Evolutionary conservation across 2,329 filamentous ascomycete genomes (phyloP), one percentile per base, ranked within the genome.

Genomic region (Sarocladium strictum): DNA sequence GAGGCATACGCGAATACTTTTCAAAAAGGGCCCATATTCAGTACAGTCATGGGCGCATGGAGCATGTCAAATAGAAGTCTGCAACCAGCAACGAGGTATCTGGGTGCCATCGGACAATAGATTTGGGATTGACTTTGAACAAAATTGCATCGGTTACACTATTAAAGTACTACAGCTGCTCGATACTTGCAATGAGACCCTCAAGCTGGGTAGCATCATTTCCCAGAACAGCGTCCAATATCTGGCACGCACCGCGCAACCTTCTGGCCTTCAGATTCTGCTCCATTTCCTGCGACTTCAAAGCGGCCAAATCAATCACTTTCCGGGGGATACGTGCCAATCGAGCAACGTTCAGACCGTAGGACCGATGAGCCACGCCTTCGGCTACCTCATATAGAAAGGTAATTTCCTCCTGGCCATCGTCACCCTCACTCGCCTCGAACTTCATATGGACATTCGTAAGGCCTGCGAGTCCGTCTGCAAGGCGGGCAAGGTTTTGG

Each of bases 371-470:
- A 9, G 94, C 93, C 11, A 96, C 89, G 11, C 94, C 94, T 59
- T 94, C 89, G 1, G 83, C 87, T 2, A 97, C 87, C 67, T 97
- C 90, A 66, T 99, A 99, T 50, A 99, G 70, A 64, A 99, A 99
- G 0, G 94, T 97, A 41, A 99, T 87, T 45, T 96, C 86, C 59
- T 90, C 83, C 32, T 89, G 84, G 0, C 75, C 80, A 1, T 75
- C 73, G 1, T 60, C 61, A 5, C 65, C 67, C 4, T 61, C 66
- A 10, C 70, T 69, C 2, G 64, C 65, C 3, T 80, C 84, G 70
- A 99, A 99, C 53, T 83, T 83, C 93, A 99, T 97, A 67, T 99
- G 94, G 47, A 97, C 89, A 67, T 97, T 97, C 62, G 79, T 84
- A 61, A 97, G 86, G 2, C 79, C 77, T 6, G 76, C 69, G 56